Evolutionary conservation across 805 yeast species (phyloP), one percentile per base, ranked within the genome.

Genomic region (Saccharomycopsis schoenii): DNA sequence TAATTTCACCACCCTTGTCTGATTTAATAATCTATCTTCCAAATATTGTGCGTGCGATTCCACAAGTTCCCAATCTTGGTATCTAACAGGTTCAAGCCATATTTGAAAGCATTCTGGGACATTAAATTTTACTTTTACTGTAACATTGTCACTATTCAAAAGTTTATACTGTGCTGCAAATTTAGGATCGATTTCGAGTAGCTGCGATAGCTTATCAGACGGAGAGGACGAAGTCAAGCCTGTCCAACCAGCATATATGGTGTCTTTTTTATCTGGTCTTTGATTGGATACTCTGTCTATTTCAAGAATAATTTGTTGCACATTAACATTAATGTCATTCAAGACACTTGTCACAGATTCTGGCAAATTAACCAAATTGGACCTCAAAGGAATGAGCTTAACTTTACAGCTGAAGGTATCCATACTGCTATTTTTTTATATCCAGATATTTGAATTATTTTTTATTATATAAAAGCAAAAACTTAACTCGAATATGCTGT

Each of bases 21-120:
- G 97, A 60, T 85, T 82, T 41, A 93, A 74, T 66, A 92, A 78
- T 64, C 82, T 81, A 55, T 83, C 82, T 69, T 93, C 97, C 29
- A 93, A 79, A 51, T 78, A 81, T 36, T 80, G 83, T 1, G 96
- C 93, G 71, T 93, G 88, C 1, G 87, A 72, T 68, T 92, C 97
- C 1, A 91, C 88, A 34, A 89, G 74, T 66, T 92, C 97, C 97
- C 97, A 93, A 69, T 93, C 99, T 4, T 86, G 79, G 1, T 84
- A 71, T 0, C 89, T 78, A 19, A 80, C 72, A 0, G 98, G 98
- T 67, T 89, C 97, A 54, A 93, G 77, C 67, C 82, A 84, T 2
- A 92, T 84, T 2, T 83, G 81, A 5, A 77, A 74, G 0, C 90
- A 83, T 50, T 72, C 77, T n/a, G 79, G 81, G 1, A 76, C 70